phyloP scores from a whole-genome alignment of 192 early-diverging fungal species.

The Pilaira anomala region DNA sequence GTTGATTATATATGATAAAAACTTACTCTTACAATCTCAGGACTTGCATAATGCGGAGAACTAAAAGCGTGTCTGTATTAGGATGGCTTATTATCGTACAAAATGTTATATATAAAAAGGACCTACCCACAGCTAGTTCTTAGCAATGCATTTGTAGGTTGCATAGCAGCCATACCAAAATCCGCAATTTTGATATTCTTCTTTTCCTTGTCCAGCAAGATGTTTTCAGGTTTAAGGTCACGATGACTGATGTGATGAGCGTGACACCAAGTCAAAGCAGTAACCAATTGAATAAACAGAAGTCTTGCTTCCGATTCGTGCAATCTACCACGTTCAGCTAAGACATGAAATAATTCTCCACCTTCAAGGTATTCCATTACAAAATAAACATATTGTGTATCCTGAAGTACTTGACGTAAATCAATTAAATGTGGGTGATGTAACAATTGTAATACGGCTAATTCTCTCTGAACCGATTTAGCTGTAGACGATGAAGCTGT shows the following conservation, averaged over 20 bases:
- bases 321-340: constrained; percentile 37
- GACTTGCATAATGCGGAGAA: constrained; percentile 35
- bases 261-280: constrained; percentile 52
- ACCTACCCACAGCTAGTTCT: constrained; percentile 57
- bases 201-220: constrained; percentile 37
- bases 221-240: constrained; percentile 78
- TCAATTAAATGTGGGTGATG: constrained; percentile 30
- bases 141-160: constrained; percentile 44
- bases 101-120: constrained; percentile 37
- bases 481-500: constrained; percentile 18
- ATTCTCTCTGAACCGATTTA: constrained; percentile 29
- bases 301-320: constrained; percentile 49
- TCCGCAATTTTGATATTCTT: constrained; percentile 61
- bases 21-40: constrained; percentile 34
- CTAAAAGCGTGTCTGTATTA: constrained; percentile 25
- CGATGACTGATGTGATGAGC: constrained; percentile 53
- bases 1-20: not conserved
- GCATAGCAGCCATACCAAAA: constrained; percentile 60
- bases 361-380: constrained; percentile 38
- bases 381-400: constrained; percentile 32
- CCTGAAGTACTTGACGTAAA: constrained; percentile 26
- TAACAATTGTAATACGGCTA: constrained; percentile 30
- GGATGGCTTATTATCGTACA: constrained; percentile 53
- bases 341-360: constrained; percentile 28
- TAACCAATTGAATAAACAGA: constrained; percentile 74